Evolutionary conservation across 257 asterid species (phyloP).

Genomic region (Catharanthus roseus): DNA sequence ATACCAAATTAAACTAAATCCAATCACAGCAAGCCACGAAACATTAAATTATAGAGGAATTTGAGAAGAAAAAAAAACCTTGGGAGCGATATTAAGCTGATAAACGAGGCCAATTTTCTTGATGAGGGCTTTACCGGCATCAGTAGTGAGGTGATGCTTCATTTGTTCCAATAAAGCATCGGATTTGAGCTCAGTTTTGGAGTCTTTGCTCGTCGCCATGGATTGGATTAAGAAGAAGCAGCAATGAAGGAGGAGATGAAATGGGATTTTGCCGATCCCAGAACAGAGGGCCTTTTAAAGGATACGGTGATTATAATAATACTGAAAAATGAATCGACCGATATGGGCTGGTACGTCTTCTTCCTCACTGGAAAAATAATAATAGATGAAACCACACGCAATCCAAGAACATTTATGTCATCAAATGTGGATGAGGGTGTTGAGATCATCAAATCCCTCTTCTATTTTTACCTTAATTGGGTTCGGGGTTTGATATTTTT

Average conservation of each 20-base stretch:
- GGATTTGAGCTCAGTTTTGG: conserved; percentile 47
- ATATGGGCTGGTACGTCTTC: too few relatives aligned
- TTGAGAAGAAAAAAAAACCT: conserved; percentile 34
- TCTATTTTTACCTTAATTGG: too few relatives aligned
- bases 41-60: background rate
- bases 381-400: conserved; percentile 10
- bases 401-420: background rate
- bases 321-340: too few relatives aligned
- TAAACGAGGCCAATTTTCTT: conserved; percentile 84
- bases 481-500: too few relatives aligned
- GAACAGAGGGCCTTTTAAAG: background rate
- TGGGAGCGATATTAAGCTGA: conserved; percentile 91
- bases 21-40: background rate
- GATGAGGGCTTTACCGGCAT: conserved; percentile 62
- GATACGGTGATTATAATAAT: background rate
- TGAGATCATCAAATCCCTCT: too few relatives aligned
- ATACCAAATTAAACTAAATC: background rate
- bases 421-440: too few relatives aligned
- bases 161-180: conserved; percentile 78
- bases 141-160: conserved; percentile 77
- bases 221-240: background rate
- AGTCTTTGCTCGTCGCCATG: conserved; percentile 12
- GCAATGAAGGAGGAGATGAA: background rate
- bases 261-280: too few relatives aligned
- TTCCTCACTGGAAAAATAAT: too few relatives aligned